Evolutionary conservation across 164 flowering plant species (phyloP).

Genomic region (Vitis vinifera): DNA sequence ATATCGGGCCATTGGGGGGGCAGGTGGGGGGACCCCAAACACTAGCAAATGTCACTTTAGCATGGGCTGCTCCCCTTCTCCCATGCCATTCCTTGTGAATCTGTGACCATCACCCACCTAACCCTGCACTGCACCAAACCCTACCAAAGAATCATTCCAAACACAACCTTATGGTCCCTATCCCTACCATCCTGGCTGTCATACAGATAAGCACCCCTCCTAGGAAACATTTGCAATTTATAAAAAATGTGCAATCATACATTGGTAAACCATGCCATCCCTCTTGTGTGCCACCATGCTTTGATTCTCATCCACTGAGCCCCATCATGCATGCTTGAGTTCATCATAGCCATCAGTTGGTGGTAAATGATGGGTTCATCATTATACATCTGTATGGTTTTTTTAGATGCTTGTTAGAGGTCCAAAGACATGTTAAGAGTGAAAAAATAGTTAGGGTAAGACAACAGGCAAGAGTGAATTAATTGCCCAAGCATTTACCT

Average conservation of each 20-base stretch:
- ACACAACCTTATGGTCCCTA: constrained; percentile 24
- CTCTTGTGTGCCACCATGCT: too few relatives aligned
- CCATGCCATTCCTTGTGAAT: constrained; percentile 19
- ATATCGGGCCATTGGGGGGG: background rate
- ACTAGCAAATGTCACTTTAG: constrained; percentile 13
- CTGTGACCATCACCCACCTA: constrained; percentile 14
- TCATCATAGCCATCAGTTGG: background rate
- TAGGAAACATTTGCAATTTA: constrained; percentile 21
- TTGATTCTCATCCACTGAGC: too few relatives aligned
- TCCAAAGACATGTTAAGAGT: too few relatives aligned
- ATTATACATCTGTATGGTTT: too few relatives aligned
- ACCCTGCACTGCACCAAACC: constrained; percentile 7
- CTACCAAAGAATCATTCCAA: constrained; percentile 20
- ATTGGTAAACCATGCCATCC: background rate
- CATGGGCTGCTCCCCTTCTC: constrained; percentile 25
- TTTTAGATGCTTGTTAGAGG: too few relatives aligned
- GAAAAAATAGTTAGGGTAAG: too few relatives aligned
- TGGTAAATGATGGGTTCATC: too few relatives aligned
- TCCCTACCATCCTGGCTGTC: constrained; percentile 28
- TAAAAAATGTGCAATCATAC: background rate
- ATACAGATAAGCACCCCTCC: constrained; percentile 29
- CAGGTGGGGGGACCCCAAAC: constrained; percentile 8
- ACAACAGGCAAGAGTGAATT: too few relatives aligned
- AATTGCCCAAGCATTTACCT: too few relatives aligned
- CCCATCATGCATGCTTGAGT: background rate